A percentile compares a stretch with the other conserved stretches of the same genome.
phyloP scores from a whole-genome alignment of 352 stramenopile genomes.

The Halophytophthora polymorphica region DNA sequence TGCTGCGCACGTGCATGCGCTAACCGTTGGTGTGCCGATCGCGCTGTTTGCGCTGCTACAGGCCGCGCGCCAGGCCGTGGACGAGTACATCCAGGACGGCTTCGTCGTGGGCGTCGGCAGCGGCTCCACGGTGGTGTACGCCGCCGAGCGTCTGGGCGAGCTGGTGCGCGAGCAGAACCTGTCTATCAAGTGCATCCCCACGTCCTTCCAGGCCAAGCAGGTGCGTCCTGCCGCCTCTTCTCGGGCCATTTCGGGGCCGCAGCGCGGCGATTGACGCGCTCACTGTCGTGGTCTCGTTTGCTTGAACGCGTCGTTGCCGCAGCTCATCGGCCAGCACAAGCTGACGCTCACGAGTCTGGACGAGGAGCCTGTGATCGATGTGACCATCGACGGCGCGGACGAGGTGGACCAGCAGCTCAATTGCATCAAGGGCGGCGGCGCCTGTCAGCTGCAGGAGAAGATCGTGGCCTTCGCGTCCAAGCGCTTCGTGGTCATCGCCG shows the following conservation, averaged over 20 bases:
- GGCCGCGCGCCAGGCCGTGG: conserved; percentile 84
- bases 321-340: conserved; percentile 84
- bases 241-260: too few relatives aligned
- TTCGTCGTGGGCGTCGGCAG: conserved; percentile 98
- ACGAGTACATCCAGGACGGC: conserved; percentile 91
- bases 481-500: conserved; percentile 97
- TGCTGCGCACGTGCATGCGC: not conserved
- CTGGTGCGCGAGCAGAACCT: conserved; percentile 90
- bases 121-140: conserved; percentile 98
- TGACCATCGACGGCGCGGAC: conserved; percentile 98
- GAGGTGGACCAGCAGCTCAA: conserved; percentile 97
- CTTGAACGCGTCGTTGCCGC: conserved; percentile 7
- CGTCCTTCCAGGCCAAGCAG: conserved; percentile 96
- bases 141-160: conserved; percentile 95
- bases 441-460: conserved; percentile 94
- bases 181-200: conserved; percentile 96
- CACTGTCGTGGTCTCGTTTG: conserved; percentile 47
- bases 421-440: conserved; percentile 98
- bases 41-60: conserved; percentile 17
- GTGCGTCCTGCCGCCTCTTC: too few relatives aligned
- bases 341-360: conserved; percentile 82
- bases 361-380: conserved; percentile 90
- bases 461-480: conserved; percentile 93
- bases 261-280: not conserved
- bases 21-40: not conserved